These are phyloP conservation scores for Aspergillus panamensis DNA, from an alignment of 495 filamentous ascomycete species.

Conservation along the genomic window DNA sequence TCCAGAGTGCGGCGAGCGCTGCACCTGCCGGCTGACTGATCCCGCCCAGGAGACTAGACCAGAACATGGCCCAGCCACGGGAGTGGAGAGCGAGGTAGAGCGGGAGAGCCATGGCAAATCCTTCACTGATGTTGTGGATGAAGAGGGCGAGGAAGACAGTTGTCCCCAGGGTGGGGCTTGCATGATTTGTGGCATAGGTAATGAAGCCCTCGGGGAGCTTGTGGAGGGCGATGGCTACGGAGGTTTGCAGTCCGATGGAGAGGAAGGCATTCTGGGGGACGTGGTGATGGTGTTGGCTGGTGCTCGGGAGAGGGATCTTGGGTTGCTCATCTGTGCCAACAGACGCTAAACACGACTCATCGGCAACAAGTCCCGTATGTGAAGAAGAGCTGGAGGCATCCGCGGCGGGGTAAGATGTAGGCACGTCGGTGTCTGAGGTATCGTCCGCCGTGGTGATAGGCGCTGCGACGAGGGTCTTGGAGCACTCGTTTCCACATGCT, in stretches of 20 bases:
- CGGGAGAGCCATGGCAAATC: slow-evolving; percentile 89
- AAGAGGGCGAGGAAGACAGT: slow-evolving; percentile 93
- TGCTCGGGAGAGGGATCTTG: slow-evolving; percentile 24
- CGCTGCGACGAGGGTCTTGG: slow-evolving; percentile 30
- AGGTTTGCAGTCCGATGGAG: slow-evolving; percentile 88
- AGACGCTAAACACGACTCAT: slow-evolving; percentile 9
- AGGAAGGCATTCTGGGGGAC: slow-evolving; percentile 94
- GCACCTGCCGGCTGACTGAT: slow-evolving; percentile 84
- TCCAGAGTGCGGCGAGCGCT: slow-evolving; percentile 77
- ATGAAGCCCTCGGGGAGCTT: slow-evolving; percentile 98
- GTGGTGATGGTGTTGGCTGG: slow-evolving; percentile 81
- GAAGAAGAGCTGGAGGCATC: slow-evolving; percentile 18
- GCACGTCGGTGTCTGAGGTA: slow-evolving; percentile 12
- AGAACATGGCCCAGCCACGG: slow-evolving; percentile 74
- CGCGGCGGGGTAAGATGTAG: neutral
- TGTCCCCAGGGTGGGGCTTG: slow-evolving; percentile 79
- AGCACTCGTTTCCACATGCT: slow-evolving; percentile 78
- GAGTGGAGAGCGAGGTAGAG: slow-evolving; percentile 82
- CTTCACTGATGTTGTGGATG: slow-evolving; percentile 97
- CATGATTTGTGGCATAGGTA: slow-evolving; percentile 97
- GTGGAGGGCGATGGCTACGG: slow-evolving; percentile 90
- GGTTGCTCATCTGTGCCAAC: slow-evolving; percentile 28
- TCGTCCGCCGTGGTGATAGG: slow-evolving; percentile 14
- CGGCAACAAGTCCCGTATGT: slow-evolving; percentile 6
- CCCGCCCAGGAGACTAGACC: slow-evolving; percentile 79